These are phyloP conservation scores for Cicer arietinum DNA, from an alignment of 306 rosid genomes.

Conservation along the genomic window DNA sequence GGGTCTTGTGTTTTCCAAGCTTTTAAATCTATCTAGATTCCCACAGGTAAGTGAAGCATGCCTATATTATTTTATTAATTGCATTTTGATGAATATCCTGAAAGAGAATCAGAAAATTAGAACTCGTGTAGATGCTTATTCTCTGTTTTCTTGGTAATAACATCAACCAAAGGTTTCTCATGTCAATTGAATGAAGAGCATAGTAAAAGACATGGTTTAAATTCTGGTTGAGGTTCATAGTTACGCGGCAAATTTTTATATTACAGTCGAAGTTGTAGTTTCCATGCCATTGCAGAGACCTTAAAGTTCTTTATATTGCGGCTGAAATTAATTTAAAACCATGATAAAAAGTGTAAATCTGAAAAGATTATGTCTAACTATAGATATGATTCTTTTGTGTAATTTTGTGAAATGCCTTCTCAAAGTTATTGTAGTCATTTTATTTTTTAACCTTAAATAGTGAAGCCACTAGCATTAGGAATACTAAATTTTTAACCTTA, in stretches of 20 bases:
- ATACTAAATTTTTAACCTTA: neutral
- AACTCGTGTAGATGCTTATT: neutral
- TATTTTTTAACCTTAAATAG: neutral
- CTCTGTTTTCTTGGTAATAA: neutral
- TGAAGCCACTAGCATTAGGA: slow-evolving; percentile 1
- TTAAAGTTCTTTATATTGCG: no score
- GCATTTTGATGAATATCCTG: slow-evolving; percentile 6
- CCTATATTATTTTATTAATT: neutral
- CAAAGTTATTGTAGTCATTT: neutral
- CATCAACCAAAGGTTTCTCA: neutral
- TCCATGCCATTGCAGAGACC: no score
- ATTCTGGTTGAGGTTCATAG: no score
- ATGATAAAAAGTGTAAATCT: no score
- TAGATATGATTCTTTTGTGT: neutral
- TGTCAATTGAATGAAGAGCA: neutral
- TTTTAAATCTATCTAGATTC: slow-evolving; percentile 77
- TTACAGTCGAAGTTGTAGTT: no score
- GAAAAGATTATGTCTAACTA: no score
- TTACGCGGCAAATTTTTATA: no score
- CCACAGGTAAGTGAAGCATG: slow-evolving; percentile 64
- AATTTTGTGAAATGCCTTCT: neutral
- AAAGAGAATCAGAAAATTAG: neutral
- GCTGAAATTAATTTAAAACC: no score
- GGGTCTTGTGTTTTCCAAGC: slow-evolving; percentile 61
- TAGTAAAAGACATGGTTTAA: no score